Evolutionary conservation across 768 basidiomycete genomes (phyloP), one percentile per base, ranked within the genome.

Genomic region (Suillus fuscotomentosus): DNA sequence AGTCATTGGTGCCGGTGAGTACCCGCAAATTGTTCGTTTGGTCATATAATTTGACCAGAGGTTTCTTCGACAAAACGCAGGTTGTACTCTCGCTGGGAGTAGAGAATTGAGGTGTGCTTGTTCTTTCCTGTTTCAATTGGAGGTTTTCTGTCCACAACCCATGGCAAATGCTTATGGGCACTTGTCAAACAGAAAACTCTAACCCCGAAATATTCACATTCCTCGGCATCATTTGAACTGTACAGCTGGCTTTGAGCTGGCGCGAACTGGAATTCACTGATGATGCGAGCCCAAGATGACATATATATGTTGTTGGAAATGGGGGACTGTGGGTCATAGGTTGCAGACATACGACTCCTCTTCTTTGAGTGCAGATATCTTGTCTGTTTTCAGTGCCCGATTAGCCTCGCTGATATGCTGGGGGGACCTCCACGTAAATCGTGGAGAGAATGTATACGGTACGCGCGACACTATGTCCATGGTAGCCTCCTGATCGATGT

Each of bases 361-460:
- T 31, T 31, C 56, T 17, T 39, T 57, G n/a, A 24, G 55, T 31
- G 27, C 31, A 31, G 27, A 53, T 27, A 31, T 53, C 17, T 53
- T 5, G 27, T 34, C 31, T 9, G 17, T 20, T 20, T 31, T 8
- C 17, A 11, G 31, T 31, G 31, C 9, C 27, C 27, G 27, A 51
- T 15, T 7, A 10, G 15, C 24, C 17, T 53, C 31, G 17, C 10
- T 5, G 39, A 24, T 24, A 57, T 57, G 56, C 14, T 24, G 22
- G 15, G 5, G n/a, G 68, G 69, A 70, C 17, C 69, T 20, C 48
- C 68, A 41, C 71, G 70, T 70, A 81, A 79, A 70, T 45, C 72
- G 5, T 80, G 78, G 78, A 69, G 41, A 31, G 78, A 80, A 11
- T 73, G 79, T 53, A 74, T 81, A 60, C 70, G 69, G 80, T 79